Evolutionary conservation across 2,329 filamentous ascomycete species (phyloP).

Genomic region (Penicillium sp.): DNA sequence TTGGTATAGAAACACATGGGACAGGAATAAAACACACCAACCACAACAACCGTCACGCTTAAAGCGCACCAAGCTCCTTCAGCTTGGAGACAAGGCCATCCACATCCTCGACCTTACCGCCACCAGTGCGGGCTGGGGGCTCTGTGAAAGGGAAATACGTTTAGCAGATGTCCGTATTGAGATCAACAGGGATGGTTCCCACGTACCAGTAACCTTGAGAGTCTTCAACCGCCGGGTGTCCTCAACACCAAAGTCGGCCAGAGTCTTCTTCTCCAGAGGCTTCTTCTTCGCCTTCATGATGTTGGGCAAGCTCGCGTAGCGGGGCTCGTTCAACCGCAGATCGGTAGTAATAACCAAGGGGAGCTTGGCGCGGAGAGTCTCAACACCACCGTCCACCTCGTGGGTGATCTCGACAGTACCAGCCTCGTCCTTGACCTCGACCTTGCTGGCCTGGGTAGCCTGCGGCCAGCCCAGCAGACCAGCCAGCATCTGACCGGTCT

Average conservation of each 20-base stretch:
- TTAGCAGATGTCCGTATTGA: slow-evolving; percentile 1
- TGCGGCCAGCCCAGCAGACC: slow-evolving; percentile 90
- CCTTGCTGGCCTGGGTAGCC: slow-evolving; percentile 87
- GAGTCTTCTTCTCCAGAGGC: slow-evolving; percentile 86
- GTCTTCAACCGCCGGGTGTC: slow-evolving; percentile 78
- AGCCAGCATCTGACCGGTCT: slow-evolving; percentile 98
- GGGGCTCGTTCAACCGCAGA: slow-evolving; percentile 87
- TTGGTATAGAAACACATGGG: slow-evolving; percentile 29
- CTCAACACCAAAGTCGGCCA: slow-evolving; percentile 79
- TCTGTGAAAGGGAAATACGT: slow-evolving; percentile 54
- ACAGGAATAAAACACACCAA: slow-evolving; percentile 13
- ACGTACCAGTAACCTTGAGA: slow-evolving; percentile 79
- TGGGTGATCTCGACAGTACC: slow-evolving; percentile 76
- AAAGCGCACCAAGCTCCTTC: slow-evolving; percentile 93
- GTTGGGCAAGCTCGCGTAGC: slow-evolving; percentile 93
- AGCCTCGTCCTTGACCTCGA: slow-evolving; percentile 69
- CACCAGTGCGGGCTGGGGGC: slow-evolving; percentile 82
- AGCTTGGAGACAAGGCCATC: slow-evolving; percentile 91
- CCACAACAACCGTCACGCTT: slow-evolving; percentile 28
- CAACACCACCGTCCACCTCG: slow-evolving; percentile 93
- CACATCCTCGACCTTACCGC: slow-evolving; percentile 96
- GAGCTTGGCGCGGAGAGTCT: slow-evolving; percentile 82
- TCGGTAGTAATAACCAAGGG: slow-evolving; percentile 96
- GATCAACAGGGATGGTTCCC: neutral
- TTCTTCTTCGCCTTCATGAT: slow-evolving; percentile 99